Evolutionary conservation across 2,329 filamentous ascomycete genomes (phyloP), one percentile per base, ranked within the genome.

Genomic region (Stachybotrys chlorohalonatus): DNA sequence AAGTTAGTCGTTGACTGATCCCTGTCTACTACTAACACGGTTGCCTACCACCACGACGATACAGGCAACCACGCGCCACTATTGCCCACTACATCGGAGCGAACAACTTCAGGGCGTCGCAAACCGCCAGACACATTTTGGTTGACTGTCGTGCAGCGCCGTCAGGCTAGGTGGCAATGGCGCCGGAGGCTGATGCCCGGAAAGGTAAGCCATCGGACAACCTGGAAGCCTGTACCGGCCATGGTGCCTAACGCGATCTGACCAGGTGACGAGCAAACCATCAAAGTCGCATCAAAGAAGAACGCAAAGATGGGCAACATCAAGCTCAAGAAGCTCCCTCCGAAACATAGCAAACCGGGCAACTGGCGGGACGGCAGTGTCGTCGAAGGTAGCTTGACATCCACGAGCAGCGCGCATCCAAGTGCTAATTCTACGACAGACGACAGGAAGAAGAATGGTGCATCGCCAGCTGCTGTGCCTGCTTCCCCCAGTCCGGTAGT

Each of bases 341-440:
- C 83, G 0, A 87, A 85, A 67, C 77, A 84, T 54, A 81, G 72
- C 54, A 84, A 86, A 62, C 80, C 84, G 5, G 86, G 86, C 30
- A 88, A 87, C 63, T 89, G 86, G 86, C 82, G 80, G 62, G 85
- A 88, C 61, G 80, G 79, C n/a, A 82, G 76, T 60, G 75, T 86
- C 50, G 72, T 82, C 31, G 83, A 84, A 62, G 82, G 85, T 86
- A 73, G 45, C 74, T 64, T 51, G 45, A 4, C 30, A 54, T 24
- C 31, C 6, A 39, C 50, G 30, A 24, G 9, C 50, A 6, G 39
- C n/a, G 31, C 13, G 50, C 42, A 45, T 53, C 9, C n/a, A 47
- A 42, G 13, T 42, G 36, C 13, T 42, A 13, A 42, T 13, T 9
- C 36, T 42, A 9, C 36, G 36, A 5, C 53, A 77, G 78, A 83